These are phyloP conservation scores for Artemisia tridentata DNA, from an alignment of 129 eudicot species.

Conservation along the genomic window DNA sequence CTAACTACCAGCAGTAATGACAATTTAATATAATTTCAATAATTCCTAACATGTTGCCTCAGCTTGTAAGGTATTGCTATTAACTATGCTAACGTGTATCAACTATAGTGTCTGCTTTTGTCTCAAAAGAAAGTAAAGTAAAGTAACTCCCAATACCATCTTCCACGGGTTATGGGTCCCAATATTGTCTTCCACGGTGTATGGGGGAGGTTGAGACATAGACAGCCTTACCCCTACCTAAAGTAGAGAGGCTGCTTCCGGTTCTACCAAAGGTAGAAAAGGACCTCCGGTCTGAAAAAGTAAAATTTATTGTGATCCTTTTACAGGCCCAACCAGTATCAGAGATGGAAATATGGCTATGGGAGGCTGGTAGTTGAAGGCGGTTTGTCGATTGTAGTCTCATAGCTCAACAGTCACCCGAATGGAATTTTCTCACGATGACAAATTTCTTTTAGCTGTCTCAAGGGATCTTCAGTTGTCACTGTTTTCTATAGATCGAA, in stretches of 20 bases:
- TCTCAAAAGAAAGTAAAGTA: no score
- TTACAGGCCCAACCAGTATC: slow-evolving; percentile 84
- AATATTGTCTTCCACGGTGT: no score
- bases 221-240: no score
- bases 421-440: slow-evolving; percentile 84
- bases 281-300: no score
- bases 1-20: no score
- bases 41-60: no score
- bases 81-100: not conserved
- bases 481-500: slow-evolving; percentile 29
- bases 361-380: slow-evolving; percentile 97
- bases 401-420: slow-evolving; percentile 84
- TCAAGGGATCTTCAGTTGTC: slow-evolving; percentile 89
- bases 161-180: no score
- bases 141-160: no score
- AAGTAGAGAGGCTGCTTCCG: no score
- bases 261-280: no score
- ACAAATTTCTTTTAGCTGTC: slow-evolving; percentile 75
- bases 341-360: slow-evolving; percentile 94
- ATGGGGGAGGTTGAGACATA: no score
- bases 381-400: slow-evolving; percentile 81
- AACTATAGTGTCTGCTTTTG: not conserved
- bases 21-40: no score
- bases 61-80: slow-evolving; percentile 76
- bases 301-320: not conserved